These are phyloP conservation scores for Cyclotella kingstonii DNA, from an alignment of 108 stramenopile species.

Conservation along the genomic window DNA sequence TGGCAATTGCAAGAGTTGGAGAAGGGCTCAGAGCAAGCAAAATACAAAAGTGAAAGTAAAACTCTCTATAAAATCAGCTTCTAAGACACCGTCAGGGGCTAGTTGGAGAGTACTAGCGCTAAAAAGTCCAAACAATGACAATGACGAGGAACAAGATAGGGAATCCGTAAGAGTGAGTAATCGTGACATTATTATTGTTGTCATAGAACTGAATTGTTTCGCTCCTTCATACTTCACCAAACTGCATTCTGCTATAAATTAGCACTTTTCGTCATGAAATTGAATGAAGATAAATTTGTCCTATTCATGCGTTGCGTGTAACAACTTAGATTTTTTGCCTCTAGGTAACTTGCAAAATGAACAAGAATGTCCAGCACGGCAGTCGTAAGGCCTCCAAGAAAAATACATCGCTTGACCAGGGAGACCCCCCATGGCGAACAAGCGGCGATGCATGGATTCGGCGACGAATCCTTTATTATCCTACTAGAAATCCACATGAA, in stretches of 20 bases:
- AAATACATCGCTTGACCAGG: not conserved
- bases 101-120: not conserved
- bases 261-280: no score
- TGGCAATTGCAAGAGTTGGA: not conserved
- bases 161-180: not conserved
- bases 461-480: constrained; percentile 2
- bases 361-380: not conserved
- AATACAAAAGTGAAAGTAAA: not conserved
- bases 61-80: not conserved
- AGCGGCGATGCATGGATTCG: not conserved
- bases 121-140: constrained; percentile 2
- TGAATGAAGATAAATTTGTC: no score
- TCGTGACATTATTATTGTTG: no score
- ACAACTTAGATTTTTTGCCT: no score
- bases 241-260: no score
- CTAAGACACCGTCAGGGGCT: not conserved
- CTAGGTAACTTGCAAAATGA: not conserved
- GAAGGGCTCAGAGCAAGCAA: not conserved
- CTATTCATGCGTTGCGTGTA: no score
- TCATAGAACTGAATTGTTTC: not conserved
- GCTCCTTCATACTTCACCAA: not conserved
- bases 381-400: not conserved
- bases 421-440: constrained; percentile 11
- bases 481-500: not conserved
- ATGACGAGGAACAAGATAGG: not conserved